phyloP scores from a whole-genome alignment of 1,284 basidiomycete species.

The Fistulina hepatica region DNA sequence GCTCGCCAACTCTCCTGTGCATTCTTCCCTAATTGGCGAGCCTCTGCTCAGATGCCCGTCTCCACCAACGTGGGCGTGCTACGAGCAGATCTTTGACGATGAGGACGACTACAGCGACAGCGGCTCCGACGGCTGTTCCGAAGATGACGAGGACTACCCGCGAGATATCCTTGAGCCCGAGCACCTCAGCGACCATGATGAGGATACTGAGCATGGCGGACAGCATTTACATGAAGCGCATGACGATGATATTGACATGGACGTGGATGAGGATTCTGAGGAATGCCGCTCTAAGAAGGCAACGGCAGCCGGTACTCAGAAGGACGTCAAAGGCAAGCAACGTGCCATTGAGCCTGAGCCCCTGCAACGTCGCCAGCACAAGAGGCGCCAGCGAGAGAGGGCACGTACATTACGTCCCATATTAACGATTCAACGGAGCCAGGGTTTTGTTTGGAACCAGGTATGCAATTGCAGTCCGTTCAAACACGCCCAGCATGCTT shows the following conservation, averaged over 20 bases:
- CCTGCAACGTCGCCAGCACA: conserved; percentile 29
- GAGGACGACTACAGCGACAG: conserved; percentile 34
- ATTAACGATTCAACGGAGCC: conserved; percentile 70
- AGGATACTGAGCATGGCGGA: conserved; percentile 18
- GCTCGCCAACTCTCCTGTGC: no score
- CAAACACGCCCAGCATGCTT: conserved; percentile 7
- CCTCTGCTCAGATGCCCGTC: no score
- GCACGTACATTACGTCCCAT: conserved; percentile 62
- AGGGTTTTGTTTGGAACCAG: conserved; percentile 85
- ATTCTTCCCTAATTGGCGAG: not conserved
- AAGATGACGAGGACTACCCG: conserved; percentile 57
- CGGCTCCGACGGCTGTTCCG: conserved; percentile 41
- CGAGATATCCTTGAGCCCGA: conserved; percentile 21
- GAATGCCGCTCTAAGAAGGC: no score
- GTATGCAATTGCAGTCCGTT: conserved; percentile 30
- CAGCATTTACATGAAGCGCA: conserved; percentile 27
- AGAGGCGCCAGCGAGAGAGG: conserved; percentile 40
- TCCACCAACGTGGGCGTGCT: conserved; percentile 78
- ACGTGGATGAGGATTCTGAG: conserved; percentile 35
- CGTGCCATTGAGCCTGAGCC: conserved; percentile 47
- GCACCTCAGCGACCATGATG: conserved; percentile 29
- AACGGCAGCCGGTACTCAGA: conserved; percentile 34
- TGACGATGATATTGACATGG: conserved; percentile 53
- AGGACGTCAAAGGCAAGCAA: conserved; percentile 69
- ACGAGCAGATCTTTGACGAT: conserved; percentile 69